Evolutionary conservation across 768 basidiomycete species (phyloP), one percentile per base, ranked within the genome.

Genomic region (Russula emetica): DNA sequence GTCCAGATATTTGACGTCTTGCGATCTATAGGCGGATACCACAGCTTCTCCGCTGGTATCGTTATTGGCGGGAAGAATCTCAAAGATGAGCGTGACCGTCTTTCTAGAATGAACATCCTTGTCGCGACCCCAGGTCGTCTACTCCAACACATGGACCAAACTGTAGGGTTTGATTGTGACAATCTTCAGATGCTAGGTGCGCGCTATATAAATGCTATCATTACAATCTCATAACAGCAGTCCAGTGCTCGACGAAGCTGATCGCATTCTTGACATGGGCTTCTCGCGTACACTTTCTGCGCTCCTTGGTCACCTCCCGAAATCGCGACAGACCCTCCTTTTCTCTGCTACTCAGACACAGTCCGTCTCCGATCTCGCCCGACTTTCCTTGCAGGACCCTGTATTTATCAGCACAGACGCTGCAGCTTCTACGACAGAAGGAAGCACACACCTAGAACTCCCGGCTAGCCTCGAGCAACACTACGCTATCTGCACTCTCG

Each of bases 1-100:
- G 91, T 98, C 20, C 97, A 99, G 79, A 99, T 98, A 63, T 99
- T 98, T 72, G 93, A 96, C 52, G 94, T 98, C 8, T 74, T 99
- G 32, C 85, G 93, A n/a, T 88, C 90, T 47, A 90, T 98, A 63
- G 97, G 97, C 3, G 87, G 88, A 51, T 87, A 87, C 70, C 96
- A 99, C 70, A 80, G 82, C 20, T 96, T 98, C 75, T 96, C 93
- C 7, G 96, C 96, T 0, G 96, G 95, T 0, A 77, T 98, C 14
- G 88, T 98, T 20, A 99, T 99, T 49, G 96, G 96, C 7, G 96
- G 96, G 51, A 99, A 98, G 79, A 93, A 87, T 69, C 74, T 98
- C 55, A 94, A 94, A 72, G 94, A 96, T 66, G 96, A 99, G 73
- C 80, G 85, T 42, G 94, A 95, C 24, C 81, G 96, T 8, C 75